phyloP scores from a whole-genome alignment of 768 basidiomycete genomes.

The Leccinum pellstonianum region DNA sequence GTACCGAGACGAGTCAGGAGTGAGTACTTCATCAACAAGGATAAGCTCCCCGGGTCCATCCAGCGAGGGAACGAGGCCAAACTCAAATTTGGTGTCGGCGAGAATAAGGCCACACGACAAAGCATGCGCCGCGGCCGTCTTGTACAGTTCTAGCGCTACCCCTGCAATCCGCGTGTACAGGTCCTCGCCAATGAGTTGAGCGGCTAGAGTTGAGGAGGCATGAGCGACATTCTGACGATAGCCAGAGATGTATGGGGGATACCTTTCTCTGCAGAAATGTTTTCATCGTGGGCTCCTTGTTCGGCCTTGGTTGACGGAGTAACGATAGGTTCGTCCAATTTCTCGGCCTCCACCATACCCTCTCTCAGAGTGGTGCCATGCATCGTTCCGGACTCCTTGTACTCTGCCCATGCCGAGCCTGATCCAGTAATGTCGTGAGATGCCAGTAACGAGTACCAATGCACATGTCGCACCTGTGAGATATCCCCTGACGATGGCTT shows the following conservation, averaged over 20 bases:
- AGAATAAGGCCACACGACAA: constrained; percentile 80
- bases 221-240: neutral
- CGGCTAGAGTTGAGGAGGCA: constrained; percentile 41
- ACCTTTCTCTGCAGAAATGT: constrained; percentile 85
- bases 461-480: constrained; percentile 68
- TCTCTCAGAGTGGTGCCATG: constrained; percentile 79
- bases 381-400: constrained; percentile 82
- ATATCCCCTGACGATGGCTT: constrained; percentile 96
- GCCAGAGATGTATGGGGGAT: constrained; percentile 6
- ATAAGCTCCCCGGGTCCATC: constrained; percentile 54
- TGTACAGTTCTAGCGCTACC: constrained; percentile 65
- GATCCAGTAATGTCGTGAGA: constrained; percentile 9
- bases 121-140: constrained; percentile 73
- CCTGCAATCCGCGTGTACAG: constrained; percentile 61
- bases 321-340: constrained; percentile 80
- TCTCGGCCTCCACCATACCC: constrained; percentile 81
- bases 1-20: constrained; percentile 96
- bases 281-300: constrained; percentile 92
- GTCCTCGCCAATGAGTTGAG: constrained; percentile 61
- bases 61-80: constrained; percentile 66
- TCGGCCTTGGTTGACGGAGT: constrained; percentile 98
- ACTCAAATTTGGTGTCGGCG: constrained; percentile 99
- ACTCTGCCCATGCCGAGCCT: constrained; percentile 98
- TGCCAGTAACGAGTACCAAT: neutral
- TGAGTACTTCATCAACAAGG: constrained; percentile 94